These are phyloP conservation scores for Piper longum DNA, from an alignment of 164 flowering plant genomes.

Conservation along the genomic window DNA sequence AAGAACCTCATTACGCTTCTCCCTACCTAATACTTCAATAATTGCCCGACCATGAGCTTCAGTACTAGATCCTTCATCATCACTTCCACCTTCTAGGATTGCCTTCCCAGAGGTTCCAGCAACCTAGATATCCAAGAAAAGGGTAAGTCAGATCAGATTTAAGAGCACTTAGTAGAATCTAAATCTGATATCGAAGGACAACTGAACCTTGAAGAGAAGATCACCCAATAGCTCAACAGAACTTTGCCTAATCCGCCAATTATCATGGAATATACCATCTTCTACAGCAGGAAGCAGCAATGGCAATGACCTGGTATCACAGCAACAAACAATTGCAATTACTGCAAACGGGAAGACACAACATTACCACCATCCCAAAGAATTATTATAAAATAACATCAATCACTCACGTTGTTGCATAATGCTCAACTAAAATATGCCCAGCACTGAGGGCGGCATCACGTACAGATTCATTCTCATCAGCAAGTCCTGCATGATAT, in stretches of 20 bases:
- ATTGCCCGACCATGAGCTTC: slow-evolving; percentile 99
- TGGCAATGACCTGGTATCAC: slow-evolving; percentile 70
- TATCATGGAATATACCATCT: slow-evolving; percentile 96
- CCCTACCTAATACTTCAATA: slow-evolving; percentile 88
- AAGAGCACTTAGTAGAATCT: neutral
- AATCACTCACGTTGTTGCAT: slow-evolving; percentile 78
- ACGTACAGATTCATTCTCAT: slow-evolving; percentile 99
- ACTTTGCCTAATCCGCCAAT: slow-evolving; percentile 97
- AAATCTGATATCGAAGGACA: neutral
- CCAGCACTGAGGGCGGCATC: slow-evolving; percentile 99
- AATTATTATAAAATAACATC: neutral
- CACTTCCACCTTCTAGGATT: slow-evolving; percentile 98
- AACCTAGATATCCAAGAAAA: slow-evolving; percentile 37
- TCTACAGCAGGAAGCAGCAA: slow-evolving; percentile 97
- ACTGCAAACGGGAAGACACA: neutral
- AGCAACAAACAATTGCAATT: neutral
- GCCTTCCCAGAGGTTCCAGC: slow-evolving; percentile 99
- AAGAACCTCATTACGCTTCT: slow-evolving; percentile 94
- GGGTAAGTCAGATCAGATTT: neutral
- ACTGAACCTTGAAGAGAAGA: slow-evolving; percentile 75
- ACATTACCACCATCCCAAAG: neutral
- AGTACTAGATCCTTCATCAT: slow-evolving; percentile 99
- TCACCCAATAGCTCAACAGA: slow-evolving; percentile 97
- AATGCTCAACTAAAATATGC: slow-evolving; percentile 94
- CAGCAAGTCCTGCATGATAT: slow-evolving; percentile 69